These are phyloP conservation scores for Fonsecaea multimorphosa DNA, from an alignment of 2,329 filamentous ascomycete species.

Conservation along the genomic window DNA sequence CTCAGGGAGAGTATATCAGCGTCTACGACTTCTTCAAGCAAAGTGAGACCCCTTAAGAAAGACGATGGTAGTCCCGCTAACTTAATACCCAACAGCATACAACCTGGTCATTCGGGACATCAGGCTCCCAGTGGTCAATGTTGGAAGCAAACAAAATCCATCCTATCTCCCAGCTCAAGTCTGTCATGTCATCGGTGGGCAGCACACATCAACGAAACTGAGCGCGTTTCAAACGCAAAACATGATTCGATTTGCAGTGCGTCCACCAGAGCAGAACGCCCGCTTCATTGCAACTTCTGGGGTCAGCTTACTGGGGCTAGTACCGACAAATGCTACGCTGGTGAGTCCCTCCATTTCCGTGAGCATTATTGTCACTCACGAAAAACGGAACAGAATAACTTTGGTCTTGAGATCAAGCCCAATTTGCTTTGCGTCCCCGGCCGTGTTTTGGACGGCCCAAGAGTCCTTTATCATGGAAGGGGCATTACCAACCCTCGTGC, in stretches of 20 bases:
- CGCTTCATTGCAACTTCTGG: constrained; percentile 58
- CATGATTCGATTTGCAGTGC: constrained; percentile 77
- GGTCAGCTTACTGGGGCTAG: constrained; percentile 11
- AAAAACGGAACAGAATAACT: constrained; percentile 33
- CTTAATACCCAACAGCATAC: constrained; percentile 38
- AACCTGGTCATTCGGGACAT: constrained; percentile 46
- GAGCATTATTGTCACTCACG: neutral
- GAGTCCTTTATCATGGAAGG: constrained; percentile 62
- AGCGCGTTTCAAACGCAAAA: constrained; percentile 64
- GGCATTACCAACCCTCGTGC: constrained; percentile 47
- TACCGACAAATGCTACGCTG: constrained; percentile 16
- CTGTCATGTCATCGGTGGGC: constrained; percentile 68
- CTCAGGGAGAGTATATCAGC: constrained; percentile 54
- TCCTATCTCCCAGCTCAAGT: constrained; percentile 71
- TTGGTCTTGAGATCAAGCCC: constrained; percentile 56
- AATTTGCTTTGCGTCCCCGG: constrained; percentile 73
- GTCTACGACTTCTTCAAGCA: constrained; percentile 61
- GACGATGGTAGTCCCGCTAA: neutral
- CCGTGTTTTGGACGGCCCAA: constrained; percentile 68
- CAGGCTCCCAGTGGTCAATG: constrained; percentile 68
- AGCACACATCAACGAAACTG: constrained; percentile 67
- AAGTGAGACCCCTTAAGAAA: constrained; percentile 20
- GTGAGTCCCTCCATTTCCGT: neutral
- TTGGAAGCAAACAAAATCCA: constrained; percentile 64
- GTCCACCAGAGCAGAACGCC: constrained; percentile 70